Percentiles rank a stretch among this genome's conserved stretches.
Conservation (phyloP, 495 filamentous ascomycete species). For the Trypethelium eluteriae region DNA sequence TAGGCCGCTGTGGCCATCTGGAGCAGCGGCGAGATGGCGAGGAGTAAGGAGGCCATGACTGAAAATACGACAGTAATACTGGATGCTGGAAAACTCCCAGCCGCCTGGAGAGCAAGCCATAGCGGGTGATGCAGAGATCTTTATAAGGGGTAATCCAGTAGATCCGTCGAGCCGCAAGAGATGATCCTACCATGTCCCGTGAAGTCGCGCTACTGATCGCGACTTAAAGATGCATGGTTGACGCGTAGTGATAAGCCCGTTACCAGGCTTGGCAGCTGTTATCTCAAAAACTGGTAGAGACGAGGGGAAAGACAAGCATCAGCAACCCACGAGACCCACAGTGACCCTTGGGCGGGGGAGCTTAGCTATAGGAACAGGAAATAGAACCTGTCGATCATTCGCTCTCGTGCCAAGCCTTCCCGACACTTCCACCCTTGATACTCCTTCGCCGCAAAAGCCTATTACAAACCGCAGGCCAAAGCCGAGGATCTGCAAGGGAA, state of each 20-base stretch:
- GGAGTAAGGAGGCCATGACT: background rate
- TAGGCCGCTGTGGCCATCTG: background rate
- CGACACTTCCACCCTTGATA: background rate
- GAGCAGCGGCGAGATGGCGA: background rate
- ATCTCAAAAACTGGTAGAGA: constrained; percentile 3
- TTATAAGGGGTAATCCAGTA: background rate
- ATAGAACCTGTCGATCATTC: background rate
- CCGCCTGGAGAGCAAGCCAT: background rate
- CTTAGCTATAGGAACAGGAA: constrained; percentile 7
- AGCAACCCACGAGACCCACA: constrained; percentile 2
- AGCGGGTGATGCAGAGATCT: background rate
- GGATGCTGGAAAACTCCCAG: background rate
- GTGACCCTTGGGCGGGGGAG: background rate
- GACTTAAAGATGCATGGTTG: background rate
- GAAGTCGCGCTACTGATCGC: background rate
- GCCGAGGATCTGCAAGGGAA: background rate
- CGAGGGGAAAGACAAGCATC: constrained; percentile 10
- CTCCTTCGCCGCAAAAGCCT: constrained; percentile 14
- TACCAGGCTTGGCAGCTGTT: constrained; percentile 12
- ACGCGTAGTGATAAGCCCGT: background rate
- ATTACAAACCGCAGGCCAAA: constrained; percentile 14
- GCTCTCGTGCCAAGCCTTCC: constrained; percentile 4
- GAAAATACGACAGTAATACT: background rate
- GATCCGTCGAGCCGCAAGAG: background rate
- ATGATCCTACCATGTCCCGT: background rate